phyloP scores from a whole-genome alignment of 495 filamentous ascomycete species.

The Staphylotrichum longicolle region DNA sequence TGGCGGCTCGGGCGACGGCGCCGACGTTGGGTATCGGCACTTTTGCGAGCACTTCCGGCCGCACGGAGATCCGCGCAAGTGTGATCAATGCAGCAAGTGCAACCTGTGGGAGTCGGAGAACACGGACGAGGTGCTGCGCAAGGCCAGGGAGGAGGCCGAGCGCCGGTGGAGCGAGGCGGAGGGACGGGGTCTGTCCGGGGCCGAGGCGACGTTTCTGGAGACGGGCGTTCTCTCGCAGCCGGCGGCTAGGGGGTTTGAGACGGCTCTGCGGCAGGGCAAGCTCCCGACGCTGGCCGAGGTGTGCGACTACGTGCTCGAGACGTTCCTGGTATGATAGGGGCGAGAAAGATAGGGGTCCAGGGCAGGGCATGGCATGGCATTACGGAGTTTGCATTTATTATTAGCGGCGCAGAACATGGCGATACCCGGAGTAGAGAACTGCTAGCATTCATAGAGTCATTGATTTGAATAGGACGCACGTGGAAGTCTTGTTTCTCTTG shows the following conservation, averaged over 20 bases:
- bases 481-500: too few species aligned
- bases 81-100: conserved; percentile 78
- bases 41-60: conserved; percentile 97
- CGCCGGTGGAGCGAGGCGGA: conserved; percentile 73
- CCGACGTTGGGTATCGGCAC: conserved; percentile 70
- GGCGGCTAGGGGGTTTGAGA: conserved; percentile 28
- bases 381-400: neutral
- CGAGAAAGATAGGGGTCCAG: neutral
- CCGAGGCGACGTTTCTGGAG: conserved; percentile 49
- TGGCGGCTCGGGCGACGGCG: conserved; percentile 48
- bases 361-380: neutral
- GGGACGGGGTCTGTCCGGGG: conserved; percentile 47
- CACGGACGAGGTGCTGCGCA: conserved; percentile 70
- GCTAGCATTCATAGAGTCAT: too few species aligned
- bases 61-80: conserved; percentile 61
- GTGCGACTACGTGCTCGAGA: conserved; percentile 47
- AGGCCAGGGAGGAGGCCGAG: conserved; percentile 78
- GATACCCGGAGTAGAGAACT: too few species aligned
- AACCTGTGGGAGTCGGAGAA: conserved; percentile 88
- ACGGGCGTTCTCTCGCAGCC: conserved; percentile 37
- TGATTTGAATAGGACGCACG: too few species aligned
- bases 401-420: neutral
- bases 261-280: conserved; percentile 30
- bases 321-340: conserved; percentile 36
- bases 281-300: conserved; percentile 45